These are phyloP conservation scores for Ulmus americana DNA, from an alignment of 331 rosid genomes.

Conservation along the genomic window DNA sequence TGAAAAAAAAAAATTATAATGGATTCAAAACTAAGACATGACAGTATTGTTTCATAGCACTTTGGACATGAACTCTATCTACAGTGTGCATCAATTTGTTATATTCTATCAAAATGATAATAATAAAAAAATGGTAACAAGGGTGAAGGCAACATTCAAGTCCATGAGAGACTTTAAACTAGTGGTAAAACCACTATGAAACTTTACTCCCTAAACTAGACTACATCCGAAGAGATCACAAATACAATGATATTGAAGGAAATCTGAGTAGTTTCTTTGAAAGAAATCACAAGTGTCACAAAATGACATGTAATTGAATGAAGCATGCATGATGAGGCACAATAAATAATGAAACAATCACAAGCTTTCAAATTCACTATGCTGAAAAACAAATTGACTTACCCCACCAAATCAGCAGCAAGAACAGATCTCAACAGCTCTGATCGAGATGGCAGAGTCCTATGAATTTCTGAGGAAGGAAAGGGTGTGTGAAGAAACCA, in stretches of 20 bases:
- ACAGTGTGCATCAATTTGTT: no score
- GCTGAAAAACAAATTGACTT: conserved; percentile 31
- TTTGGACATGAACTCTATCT: no score
- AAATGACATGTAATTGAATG: neutral
- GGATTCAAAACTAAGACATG: neutral
- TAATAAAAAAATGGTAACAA: neutral
- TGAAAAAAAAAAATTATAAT: no score
- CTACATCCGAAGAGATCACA: neutral
- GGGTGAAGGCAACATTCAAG: neutral
- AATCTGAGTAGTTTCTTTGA: no score
- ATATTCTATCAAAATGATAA: neutral
- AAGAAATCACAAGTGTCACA: neutral
- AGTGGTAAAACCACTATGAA: neutral
- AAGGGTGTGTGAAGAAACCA: conserved; percentile 99
- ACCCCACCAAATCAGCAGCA: conserved; percentile 96
- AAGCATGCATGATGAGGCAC: neutral
- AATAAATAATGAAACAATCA: neutral
- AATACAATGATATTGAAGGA: neutral
- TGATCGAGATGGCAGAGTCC: conserved; percentile 82
- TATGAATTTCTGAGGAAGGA: conserved; percentile 96
- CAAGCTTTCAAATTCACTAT: neutral
- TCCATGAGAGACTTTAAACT: neutral
- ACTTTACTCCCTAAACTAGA: neutral
- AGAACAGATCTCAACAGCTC: conserved; percentile 86
- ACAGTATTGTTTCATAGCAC: neutral